Evolutionary conservation across 192 early-diverging fungal species (phyloP), one percentile per base, ranked within the genome.

Genomic region (Podila horticola): DNA sequence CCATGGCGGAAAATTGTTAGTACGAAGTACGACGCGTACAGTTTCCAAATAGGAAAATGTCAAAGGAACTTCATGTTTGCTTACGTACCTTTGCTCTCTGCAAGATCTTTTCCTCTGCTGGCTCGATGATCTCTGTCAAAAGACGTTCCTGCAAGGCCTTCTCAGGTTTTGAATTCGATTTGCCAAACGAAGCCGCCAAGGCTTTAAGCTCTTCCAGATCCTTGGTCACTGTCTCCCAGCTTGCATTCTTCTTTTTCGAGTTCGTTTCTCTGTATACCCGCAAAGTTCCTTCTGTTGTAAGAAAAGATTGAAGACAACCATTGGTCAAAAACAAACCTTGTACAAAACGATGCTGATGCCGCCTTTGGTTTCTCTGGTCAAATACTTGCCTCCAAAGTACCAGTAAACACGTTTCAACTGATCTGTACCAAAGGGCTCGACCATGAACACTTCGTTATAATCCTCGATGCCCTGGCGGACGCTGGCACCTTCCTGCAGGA

Each of bases 351-450:
- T 1, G 11, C 41, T 3, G 1, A 45, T 45, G 15, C 41, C 41
- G 4, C 15, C 15, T 17, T 45, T 45, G 11, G 15, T 45, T 15
- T 45, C 41, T 12, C 41, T 45, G 15, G 41, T 17, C 41, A 33
- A 33, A 17, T 22, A 64, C 55, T 57, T 69, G 68, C 77, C 71
- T 69, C 77, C 77, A 73, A 81, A 81, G 51, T 81, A 73, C 77
- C 77, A 81, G 58, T 81, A 81, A 10, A 73, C 48, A 5, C 77
- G 66, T 17, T 59, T 72, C 6, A 61, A 7, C 30, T 81, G 66
- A 59, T 81, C 77, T 6, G 31, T 45, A 11, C 77, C 77, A 20
- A 66, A 81, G 5, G 77, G 77, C 38, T 64, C 61, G 0, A 81
- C 62, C 17, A 29, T 11, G 45, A 60, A 73, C 10, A 17, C 22